Evolutionary conservation across 2,329 filamentous ascomycete species (phyloP), one percentile per base, ranked within the genome.

Genomic region (Lomentospora prolificans): DNA sequence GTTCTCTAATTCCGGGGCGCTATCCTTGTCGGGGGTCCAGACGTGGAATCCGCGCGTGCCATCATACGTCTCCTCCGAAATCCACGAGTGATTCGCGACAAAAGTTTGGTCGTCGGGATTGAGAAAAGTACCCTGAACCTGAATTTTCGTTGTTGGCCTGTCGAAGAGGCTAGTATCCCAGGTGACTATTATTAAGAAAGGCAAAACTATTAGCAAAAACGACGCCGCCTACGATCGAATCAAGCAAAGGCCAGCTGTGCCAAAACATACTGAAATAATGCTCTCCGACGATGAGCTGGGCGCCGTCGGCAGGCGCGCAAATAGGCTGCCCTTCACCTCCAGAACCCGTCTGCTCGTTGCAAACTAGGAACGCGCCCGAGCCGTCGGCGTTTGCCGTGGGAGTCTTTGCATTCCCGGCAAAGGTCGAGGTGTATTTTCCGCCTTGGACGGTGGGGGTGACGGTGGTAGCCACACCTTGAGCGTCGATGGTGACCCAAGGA

Each of bases 131-230:
- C 59, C 59, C 41, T 60, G 55, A 25, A 61, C 46, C 36, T 57
- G 52, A 30, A 61, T 30, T 41, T 54, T 51, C 6, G 58, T 57
- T 50, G 39, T 56, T 4, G 57, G 53, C 22, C 36, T 36, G 33
- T 59, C 50, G 41, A 60, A 61, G 31, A 60, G 44, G n/a, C 36
- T 44, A 9, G 53, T 33, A 41, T 61, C 59, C 59, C 59, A 61
- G 8, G 59, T 60, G 50, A 61, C 59, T 61, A 50, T 7, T 7
- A 33, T n/a, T 6, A 33, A 33, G 30, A 33, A 12, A 33, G 7
- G 10, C 5, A 2, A 30, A 51, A 24, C 17, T 8, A 17, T 41
- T 25, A 53, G 59, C 44, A 60, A 55, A 14, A 12, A 28, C 7
- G 27, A n/a, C n/a, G n/a, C n/a, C n/a, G n/a, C n/a, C n/a, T n/a